Evolutionary conservation across 305 asterid species (phyloP).

Genomic region (Lippia alba): DNA sequence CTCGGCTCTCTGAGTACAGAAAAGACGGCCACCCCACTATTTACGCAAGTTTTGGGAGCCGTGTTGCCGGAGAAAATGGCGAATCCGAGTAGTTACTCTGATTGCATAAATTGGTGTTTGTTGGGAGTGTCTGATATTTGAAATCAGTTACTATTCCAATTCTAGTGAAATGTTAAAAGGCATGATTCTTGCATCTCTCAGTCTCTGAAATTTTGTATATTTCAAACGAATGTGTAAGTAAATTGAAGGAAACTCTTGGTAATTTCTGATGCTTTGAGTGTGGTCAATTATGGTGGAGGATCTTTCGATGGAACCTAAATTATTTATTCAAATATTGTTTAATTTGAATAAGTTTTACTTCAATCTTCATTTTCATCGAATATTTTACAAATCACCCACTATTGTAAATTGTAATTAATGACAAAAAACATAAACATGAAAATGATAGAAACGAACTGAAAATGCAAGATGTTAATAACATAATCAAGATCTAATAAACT

Average conservation of each 20-base stretch:
- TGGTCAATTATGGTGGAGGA: not conserved
- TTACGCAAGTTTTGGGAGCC: constrained; percentile 94
- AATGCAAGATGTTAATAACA: no score
- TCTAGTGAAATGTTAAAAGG: constrained; percentile 39
- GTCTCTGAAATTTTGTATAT: not conserved
- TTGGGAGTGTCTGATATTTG: constrained; percentile 91
- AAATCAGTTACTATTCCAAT: constrained; percentile 84
- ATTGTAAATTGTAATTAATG: no score
- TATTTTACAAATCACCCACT: no score
- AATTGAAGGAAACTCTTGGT: constrained; percentile 1
- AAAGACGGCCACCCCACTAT: constrained; percentile 93
- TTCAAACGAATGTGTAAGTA: constrained; percentile 2
- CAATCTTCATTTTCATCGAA: no score
- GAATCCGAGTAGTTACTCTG: constrained; percentile 78
- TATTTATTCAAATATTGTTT: no score
- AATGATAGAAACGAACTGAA: no score
- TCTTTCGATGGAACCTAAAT: not conserved
- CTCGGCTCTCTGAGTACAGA: constrained; percentile 86
- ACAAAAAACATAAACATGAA: no score
- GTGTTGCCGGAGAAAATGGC: constrained; percentile 51
- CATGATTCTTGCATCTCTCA: not conserved
- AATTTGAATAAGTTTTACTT: no score
- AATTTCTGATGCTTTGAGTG: not conserved
- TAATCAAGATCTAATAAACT: no score
- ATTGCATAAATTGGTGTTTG: constrained; percentile 94